phyloP scores from a whole-genome alignment of 78 protist genomes.

The Dictyostelium brefeldianum region DNA sequence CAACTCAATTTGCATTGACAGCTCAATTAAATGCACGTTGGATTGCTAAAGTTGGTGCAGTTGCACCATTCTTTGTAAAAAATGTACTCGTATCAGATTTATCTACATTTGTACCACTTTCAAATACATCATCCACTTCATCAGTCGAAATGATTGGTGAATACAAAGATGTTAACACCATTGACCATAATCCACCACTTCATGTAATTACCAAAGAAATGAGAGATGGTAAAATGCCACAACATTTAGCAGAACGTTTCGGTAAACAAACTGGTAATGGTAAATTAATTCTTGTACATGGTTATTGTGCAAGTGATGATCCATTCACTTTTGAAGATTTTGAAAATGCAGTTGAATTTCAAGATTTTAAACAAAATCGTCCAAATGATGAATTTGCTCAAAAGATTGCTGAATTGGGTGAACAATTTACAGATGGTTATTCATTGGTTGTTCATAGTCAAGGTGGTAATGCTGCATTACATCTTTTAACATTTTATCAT shows the following conservation, averaged over 20 bases:
- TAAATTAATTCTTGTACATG: constrained; percentile 78
- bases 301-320: constrained; percentile 71
- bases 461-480: constrained; percentile 80
- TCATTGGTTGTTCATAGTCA: constrained; percentile 78
- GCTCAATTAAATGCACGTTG: constrained; percentile 41
- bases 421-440: constrained; percentile 35
- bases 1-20: neutral
- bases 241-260: constrained; percentile 15
- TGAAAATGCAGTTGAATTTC: constrained; percentile 48
- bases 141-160: constrained; percentile 23
- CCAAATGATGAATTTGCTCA: constrained; percentile 73
- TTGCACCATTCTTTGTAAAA: constrained; percentile 75
- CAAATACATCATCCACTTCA: neutral
- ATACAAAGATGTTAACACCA: constrained; percentile 39
- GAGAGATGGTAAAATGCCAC: constrained; percentile 84
- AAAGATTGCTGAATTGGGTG: constrained; percentile 56
- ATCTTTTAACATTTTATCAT: constrained; percentile 61
- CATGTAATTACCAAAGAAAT: constrained; percentile 71
- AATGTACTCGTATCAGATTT: constrained; percentile 72
- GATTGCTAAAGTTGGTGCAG: constrained; percentile 68
- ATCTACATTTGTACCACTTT: constrained; percentile 55
- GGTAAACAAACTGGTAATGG: constrained; percentile 74
- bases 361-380: constrained; percentile 61
- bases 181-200: constrained; percentile 38
- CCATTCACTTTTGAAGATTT: constrained; percentile 51